These are phyloP conservation scores for Stephania yunnanensis DNA, from an alignment of 164 flowering plant genomes.

Conservation along the genomic window DNA sequence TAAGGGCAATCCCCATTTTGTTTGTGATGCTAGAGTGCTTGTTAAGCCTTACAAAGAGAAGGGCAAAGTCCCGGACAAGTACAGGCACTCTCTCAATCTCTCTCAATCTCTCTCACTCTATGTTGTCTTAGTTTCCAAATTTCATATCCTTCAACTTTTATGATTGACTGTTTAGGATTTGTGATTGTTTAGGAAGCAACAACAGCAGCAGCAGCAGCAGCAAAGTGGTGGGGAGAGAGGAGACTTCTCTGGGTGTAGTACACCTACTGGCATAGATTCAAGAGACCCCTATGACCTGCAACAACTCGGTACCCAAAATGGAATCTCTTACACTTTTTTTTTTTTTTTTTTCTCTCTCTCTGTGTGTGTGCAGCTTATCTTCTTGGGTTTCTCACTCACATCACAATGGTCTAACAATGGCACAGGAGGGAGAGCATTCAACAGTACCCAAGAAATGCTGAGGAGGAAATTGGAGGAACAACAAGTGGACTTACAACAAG, in stretches of 20 bases:
- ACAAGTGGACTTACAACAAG: slow-evolving; percentile 77
- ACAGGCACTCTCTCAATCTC: slow-evolving; percentile 20
- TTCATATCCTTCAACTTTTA: too few relatives aligned
- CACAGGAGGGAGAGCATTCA: slow-evolving; percentile 57
- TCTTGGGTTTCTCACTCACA: slow-evolving; percentile 3
- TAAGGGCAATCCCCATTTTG: slow-evolving; percentile 96
- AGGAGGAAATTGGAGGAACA: slow-evolving; percentile 72
- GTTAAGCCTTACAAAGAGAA: slow-evolving; percentile 99
- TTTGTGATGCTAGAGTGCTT: slow-evolving; percentile 94
- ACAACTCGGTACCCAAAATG: slow-evolving; percentile 49
- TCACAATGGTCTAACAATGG: not conserved
- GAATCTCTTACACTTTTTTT: not conserved
- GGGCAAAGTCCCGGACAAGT: slow-evolving; percentile 88
- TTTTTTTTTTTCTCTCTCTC: not conserved
- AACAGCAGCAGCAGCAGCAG: slow-evolving; percentile 45
- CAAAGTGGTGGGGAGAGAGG: slow-evolving; percentile 55
- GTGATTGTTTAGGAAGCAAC: slow-evolving; percentile 48
- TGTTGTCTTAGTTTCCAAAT: too few relatives aligned
- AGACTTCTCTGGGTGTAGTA: slow-evolving; percentile 53
- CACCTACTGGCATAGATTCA: slow-evolving; percentile 66
- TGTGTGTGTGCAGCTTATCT: not conserved
- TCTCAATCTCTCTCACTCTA: not conserved
- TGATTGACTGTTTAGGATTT: not conserved
- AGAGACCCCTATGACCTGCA: slow-evolving; percentile 67
- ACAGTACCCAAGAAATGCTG: slow-evolving; percentile 58